Evolutionary conservation across 139 green algal genomes (phyloP).

Genomic region (Chlorella sp.): DNA sequence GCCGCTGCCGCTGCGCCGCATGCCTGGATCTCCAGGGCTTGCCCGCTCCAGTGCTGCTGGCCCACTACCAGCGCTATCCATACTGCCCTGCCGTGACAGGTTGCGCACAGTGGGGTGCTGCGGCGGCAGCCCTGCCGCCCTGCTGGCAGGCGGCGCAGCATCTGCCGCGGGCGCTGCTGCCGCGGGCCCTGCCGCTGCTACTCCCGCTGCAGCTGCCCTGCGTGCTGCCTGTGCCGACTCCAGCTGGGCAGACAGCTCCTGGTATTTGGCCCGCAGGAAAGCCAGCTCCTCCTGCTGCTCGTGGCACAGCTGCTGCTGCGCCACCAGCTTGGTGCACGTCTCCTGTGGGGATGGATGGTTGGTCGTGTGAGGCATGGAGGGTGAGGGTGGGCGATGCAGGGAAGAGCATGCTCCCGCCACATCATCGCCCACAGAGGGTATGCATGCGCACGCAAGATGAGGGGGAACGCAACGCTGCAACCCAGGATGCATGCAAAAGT

Average conservation of each 20-base stretch:
- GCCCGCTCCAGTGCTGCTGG: background rate
- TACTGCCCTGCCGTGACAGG: conserved; percentile 10
- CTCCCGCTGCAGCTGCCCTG: background rate
- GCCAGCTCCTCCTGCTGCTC: conserved; percentile 36
- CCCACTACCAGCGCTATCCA: background rate
- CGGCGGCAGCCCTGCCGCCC: background rate
- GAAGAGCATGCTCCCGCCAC: too few species aligned
- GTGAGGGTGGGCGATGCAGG: background rate
- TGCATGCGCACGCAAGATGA: too few species aligned
- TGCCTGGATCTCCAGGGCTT: background rate
- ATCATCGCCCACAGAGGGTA: too few species aligned
- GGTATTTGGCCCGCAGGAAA: conserved; percentile 17
- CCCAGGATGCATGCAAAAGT: too few species aligned
- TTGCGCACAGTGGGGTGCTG: background rate
- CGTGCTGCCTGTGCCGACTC: background rate
- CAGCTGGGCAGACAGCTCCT: background rate
- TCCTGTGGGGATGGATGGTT: background rate
- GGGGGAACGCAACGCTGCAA: too few species aligned
- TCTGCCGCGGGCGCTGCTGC: background rate
- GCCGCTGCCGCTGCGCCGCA: conserved; percentile 2
- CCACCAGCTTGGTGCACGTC: conserved; percentile 32
- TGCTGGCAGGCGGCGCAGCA: background rate
- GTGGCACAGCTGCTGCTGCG: conserved; percentile 38
- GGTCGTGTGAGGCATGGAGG: background rate
- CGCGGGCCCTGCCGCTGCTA: background rate